phyloP scores from a whole-genome alignment of 1,284 basidiomycete species.

The Marasmius fiardii region DNA sequence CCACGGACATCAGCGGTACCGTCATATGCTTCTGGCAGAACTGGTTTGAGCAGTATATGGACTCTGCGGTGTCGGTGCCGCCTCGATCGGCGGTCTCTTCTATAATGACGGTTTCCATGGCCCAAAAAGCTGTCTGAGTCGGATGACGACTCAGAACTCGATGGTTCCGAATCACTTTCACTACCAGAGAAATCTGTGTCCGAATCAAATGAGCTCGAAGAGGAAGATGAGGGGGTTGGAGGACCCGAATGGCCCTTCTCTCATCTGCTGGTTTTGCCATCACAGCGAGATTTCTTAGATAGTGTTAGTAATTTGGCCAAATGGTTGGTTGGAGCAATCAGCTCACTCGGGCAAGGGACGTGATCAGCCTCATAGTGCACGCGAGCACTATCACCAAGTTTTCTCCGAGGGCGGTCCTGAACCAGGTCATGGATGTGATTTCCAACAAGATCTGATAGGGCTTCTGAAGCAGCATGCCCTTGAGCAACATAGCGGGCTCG shows the following conservation, averaged over 20 bases:
- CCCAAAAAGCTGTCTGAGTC: not conserved
- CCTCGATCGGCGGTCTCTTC: not conserved
- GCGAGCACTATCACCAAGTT: not conserved
- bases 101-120: not conserved
- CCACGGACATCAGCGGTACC: conserved; percentile 20
- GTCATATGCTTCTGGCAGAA: conserved; percentile 25
- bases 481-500: not conserved
- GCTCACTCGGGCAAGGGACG: conserved; percentile 2
- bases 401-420: conserved; percentile 3
- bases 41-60: conserved; percentile 21
- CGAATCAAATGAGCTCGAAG: conserved; percentile 6
- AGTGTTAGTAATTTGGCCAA: conserved; percentile 2
- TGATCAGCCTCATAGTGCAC: not conserved
- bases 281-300: not conserved
- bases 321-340: conserved; percentile 9
- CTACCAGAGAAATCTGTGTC: not conserved
- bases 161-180: not conserved
- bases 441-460: conserved; percentile 4
- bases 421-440: conserved; percentile 5
- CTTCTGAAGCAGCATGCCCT: conserved; percentile 6
- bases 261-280: not conserved
- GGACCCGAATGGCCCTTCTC: not conserved
- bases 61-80: not conserved
- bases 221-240: not conserved
- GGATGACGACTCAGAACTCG: not conserved